Conservation (phyloP, 208 protist species). For the Trypanosomatidae sp. region DNA sequence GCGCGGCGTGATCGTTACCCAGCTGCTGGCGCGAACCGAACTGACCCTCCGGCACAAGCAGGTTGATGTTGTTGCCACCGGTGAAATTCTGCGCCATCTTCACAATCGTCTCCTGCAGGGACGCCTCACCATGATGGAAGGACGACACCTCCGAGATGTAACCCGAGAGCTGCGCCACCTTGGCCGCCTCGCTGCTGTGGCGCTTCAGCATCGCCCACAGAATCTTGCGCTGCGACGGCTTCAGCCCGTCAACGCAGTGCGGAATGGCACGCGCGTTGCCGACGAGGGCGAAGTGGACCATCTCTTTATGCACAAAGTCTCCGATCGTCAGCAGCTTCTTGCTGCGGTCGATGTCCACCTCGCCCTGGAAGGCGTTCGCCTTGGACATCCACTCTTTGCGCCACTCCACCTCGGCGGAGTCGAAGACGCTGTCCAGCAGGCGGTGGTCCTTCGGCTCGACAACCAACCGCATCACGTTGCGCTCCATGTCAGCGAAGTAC, state of each 20-base stretch:
- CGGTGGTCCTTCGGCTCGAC: slow-evolving; percentile 90
- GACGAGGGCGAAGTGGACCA: slow-evolving; percentile 98
- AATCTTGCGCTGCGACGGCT: slow-evolving; percentile 99
- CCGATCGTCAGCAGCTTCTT: slow-evolving; percentile 81
- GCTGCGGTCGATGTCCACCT: slow-evolving; percentile 89
- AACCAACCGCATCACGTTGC: slow-evolving; percentile 93
- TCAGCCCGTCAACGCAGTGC: slow-evolving; percentile 98
- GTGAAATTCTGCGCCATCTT: slow-evolving; percentile 99
- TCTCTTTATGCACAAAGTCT: slow-evolving; percentile 99
- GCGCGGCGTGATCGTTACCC: slow-evolving; percentile 97
- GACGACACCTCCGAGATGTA: slow-evolving; percentile 97
- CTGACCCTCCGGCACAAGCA: slow-evolving; percentile 98
- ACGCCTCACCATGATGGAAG: slow-evolving; percentile 99
- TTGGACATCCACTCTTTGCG: slow-evolving; percentile 98
- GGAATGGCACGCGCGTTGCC: slow-evolving; percentile 91
- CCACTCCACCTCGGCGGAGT: slow-evolving; percentile 96
- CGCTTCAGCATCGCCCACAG: slow-evolving; percentile 95
- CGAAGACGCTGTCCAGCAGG: slow-evolving; percentile 98
- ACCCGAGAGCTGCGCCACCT: slow-evolving; percentile 99
- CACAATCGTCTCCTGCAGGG: slow-evolving; percentile 98
- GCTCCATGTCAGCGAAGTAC: slow-evolving; percentile 98
- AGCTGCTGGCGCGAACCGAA: slow-evolving; percentile 99
- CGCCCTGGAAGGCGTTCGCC: slow-evolving; percentile 83
- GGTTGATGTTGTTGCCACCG: slow-evolving; percentile 99
- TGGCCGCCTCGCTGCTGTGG: slow-evolving; percentile 94